Evolutionary conservation across 2,329 filamentous ascomycete species (phyloP).

Genomic region (Diaporthe vexans): DNA sequence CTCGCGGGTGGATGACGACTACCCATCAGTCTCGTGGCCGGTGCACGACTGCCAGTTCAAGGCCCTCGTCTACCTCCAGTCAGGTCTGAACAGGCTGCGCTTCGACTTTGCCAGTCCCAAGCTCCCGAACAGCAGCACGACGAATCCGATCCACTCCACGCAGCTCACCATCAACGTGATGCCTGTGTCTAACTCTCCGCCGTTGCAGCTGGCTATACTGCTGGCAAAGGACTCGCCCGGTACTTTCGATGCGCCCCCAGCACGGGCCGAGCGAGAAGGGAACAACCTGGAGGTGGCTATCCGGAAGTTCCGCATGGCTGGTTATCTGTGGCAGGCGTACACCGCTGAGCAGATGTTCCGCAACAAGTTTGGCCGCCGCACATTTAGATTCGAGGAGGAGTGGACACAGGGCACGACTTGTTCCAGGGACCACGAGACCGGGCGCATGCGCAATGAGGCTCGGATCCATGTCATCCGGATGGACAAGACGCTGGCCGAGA

Average conservation of each 20-base stretch:
- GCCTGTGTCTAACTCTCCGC: constrained; percentile 82
- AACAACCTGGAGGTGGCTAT: constrained; percentile 86
- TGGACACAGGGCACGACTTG: constrained; percentile 90
- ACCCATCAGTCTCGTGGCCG: constrained; percentile 88
- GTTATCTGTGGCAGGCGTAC: constrained; percentile 97
- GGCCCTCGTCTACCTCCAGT: constrained; percentile 88
- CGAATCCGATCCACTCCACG: constrained; percentile 80
- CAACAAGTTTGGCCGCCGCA: constrained; percentile 86
- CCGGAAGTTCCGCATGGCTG: constrained; percentile 93
- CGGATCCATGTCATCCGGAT: constrained; percentile 88
- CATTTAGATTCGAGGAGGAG: constrained; percentile 93
- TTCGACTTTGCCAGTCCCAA: constrained; percentile 92
- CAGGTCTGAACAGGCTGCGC: constrained; percentile 88
- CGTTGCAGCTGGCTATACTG: constrained; percentile 89
- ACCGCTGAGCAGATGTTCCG: constrained; percentile 97
- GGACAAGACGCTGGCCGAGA: constrained; percentile 86
- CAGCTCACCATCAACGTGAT: constrained; percentile 90
- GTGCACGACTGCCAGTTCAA: constrained; percentile 94
- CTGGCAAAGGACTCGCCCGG: constrained; percentile 89
- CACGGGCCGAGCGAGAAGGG: constrained; percentile 82
- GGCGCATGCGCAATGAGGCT: constrained; percentile 88
- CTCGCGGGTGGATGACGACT: constrained; percentile 85
- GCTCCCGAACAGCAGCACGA: constrained; percentile 76
- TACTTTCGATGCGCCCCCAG: constrained; percentile 86
- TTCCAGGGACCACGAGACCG: constrained; percentile 77